phyloP scores from a whole-genome alignment of 202 grass and related monocot species.

The Musa balbisiana region DNA sequence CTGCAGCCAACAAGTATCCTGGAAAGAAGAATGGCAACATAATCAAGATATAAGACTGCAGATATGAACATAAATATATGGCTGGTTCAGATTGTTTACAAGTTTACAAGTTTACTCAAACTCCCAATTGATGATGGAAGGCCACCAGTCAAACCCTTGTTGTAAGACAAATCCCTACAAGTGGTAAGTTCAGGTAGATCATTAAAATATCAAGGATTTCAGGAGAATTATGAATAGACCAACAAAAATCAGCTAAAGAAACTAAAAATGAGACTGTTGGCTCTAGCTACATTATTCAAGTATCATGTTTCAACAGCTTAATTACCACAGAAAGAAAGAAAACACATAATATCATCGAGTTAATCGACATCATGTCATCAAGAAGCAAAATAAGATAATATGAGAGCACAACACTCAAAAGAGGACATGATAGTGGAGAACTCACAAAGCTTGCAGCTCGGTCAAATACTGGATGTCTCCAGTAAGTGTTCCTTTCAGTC shows the following conservation, averaged over 20 bases:
- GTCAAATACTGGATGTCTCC: conserved; percentile 57
- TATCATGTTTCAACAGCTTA: too few species aligned
- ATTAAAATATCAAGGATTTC: not conserved
- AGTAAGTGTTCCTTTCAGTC: conserved; percentile 49
- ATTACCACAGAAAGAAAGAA: too few species aligned
- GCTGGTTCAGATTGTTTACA: conserved; percentile 31
- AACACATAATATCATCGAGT: too few species aligned
- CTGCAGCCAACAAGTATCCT: conserved; percentile 75
- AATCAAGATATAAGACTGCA: not conserved
- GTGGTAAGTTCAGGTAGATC: not conserved
- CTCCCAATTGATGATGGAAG: conserved; percentile 55
- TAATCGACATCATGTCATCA: too few species aligned
- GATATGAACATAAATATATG: not conserved
- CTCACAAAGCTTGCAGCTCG: conserved; percentile 45
- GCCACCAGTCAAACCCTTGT: conserved; percentile 42
- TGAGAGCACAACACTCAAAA: not conserved
- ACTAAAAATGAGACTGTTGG: not conserved
- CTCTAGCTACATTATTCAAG: too few species aligned
- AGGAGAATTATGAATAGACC: not conserved
- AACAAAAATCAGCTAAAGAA: conserved; percentile 9
- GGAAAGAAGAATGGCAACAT: conserved; percentile 8
- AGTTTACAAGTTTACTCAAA: conserved; percentile 45
- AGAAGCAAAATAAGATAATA: not conserved
- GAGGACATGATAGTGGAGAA: conserved; percentile 1
- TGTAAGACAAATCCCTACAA: conserved; percentile 74